These are phyloP conservation scores for Myriosclerotinia duriaeana DNA, from an alignment of 2,329 filamentous ascomycete species.

Conservation along the genomic window DNA sequence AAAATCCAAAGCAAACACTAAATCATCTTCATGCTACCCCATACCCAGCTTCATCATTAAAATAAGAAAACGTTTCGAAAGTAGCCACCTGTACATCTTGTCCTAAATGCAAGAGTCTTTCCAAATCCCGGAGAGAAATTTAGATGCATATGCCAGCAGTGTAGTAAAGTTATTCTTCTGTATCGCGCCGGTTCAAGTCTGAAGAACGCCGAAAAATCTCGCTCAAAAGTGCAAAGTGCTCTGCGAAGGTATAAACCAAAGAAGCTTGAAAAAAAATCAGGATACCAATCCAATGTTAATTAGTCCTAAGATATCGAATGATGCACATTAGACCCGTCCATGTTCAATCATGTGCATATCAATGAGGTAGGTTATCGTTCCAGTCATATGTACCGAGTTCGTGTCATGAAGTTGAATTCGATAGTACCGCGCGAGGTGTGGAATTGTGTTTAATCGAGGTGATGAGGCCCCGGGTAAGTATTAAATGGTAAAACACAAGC, in stretches of 20 bases:
- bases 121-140: slow-evolving; percentile 26
- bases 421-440: slow-evolving; percentile 3
- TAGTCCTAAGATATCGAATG: slow-evolving; percentile 28
- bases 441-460: neutral
- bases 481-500: neutral
- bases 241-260: slow-evolving; percentile 25
- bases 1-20: slow-evolving; percentile 24
- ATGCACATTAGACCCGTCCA: slow-evolving; percentile 36
- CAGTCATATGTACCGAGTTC: slow-evolving; percentile 21
- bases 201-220: slow-evolving; percentile 30
- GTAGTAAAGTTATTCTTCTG: slow-evolving; percentile 21
- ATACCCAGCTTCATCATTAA: slow-evolving; percentile 25
- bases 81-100: slow-evolving; percentile 19
- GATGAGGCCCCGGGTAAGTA: neutral
- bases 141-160: slow-evolving; percentile 30
- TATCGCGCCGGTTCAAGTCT: slow-evolving; percentile 20
- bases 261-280: slow-evolving; percentile 28
- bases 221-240: slow-evolving; percentile 32
- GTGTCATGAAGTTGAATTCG: slow-evolving; percentile 2
- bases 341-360: slow-evolving; percentile 33
- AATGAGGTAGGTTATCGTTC: slow-evolving; percentile 25
- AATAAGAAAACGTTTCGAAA: slow-evolving; percentile 24
- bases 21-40: slow-evolving; percentile 23
- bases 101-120: slow-evolving; percentile 26
- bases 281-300: slow-evolving; percentile 23